Conservation (phyloP, 441 rosid genomes). For the Geranium incanum region DNA sequence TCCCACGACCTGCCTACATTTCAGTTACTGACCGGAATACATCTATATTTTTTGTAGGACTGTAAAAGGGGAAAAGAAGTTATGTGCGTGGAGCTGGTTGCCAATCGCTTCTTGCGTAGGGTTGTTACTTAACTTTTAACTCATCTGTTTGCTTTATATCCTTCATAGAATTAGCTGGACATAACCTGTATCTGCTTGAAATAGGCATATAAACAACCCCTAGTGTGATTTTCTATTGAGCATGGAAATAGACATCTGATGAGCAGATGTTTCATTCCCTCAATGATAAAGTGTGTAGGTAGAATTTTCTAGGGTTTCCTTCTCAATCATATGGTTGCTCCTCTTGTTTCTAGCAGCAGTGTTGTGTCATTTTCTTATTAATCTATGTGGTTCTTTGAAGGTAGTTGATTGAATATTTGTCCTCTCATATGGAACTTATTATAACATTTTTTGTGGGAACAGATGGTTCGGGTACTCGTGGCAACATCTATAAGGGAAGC, state of each 20-base stretch:
- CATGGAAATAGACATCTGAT: not conserved
- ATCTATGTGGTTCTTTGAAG: not conserved
- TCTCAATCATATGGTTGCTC: not conserved
- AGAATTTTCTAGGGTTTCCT: not conserved
- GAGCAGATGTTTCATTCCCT: not conserved
- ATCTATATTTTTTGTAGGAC: slow-evolving; percentile 31
- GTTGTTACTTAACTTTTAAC: slow-evolving; percentile 29
- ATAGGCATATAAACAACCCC: not conserved
- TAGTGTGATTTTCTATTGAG: not conserved
- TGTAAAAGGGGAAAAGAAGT: slow-evolving; percentile 47
- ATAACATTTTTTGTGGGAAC: not conserved
- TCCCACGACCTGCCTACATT: not conserved
- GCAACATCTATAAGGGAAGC: slow-evolving; percentile 89
- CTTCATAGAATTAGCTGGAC: not conserved
- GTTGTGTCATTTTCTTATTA: not conserved
- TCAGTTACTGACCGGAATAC: slow-evolving; percentile 3
- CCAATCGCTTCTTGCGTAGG: slow-evolving; percentile 85
- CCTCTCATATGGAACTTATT: not conserved
- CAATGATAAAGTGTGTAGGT: not conserved
- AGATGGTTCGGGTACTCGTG: slow-evolving; percentile 94
- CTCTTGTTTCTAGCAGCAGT: not conserved
- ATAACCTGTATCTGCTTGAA: not conserved
- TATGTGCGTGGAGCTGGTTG: slow-evolving; percentile 85
- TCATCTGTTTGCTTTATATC: not conserved
- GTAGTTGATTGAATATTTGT: not conserved